These are phyloP conservation scores for Claviceps citrina DNA, from an alignment of 2,329 filamentous ascomycete genomes.

Conservation along the genomic window DNA sequence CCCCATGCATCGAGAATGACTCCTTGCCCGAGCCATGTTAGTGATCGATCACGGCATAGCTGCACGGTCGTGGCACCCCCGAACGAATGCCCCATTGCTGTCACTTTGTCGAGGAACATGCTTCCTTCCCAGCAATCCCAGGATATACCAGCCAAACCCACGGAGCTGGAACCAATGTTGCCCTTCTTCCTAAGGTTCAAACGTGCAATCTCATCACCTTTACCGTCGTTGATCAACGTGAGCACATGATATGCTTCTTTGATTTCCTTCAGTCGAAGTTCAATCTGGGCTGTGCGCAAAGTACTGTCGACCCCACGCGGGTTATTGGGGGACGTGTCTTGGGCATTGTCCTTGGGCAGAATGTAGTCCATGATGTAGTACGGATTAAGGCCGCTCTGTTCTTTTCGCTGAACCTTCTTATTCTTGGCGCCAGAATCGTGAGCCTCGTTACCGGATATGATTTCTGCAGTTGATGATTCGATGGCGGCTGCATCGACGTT, in stretches of 20 bases:
- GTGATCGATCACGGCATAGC: constrained; percentile 36
- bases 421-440: constrained; percentile 16
- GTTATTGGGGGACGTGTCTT: constrained; percentile 38
- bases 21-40: constrained; percentile 44
- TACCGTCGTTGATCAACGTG: constrained; percentile 36
- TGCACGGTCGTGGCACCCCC: constrained; percentile 50
- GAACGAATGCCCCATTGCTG: constrained; percentile 51
- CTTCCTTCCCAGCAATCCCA: constrained; percentile 43
- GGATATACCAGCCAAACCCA: constrained; percentile 37
- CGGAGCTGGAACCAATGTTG: constrained; percentile 42
- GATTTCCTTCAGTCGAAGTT: constrained; percentile 47
- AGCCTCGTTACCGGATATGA: constrained; percentile 10
- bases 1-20: constrained; percentile 55
- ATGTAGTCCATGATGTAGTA: constrained; percentile 45
- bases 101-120: constrained; percentile 41
- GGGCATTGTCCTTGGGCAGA: constrained; percentile 40
- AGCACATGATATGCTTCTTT: constrained; percentile 46
- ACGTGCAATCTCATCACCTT: constrained; percentile 32
- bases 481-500: constrained; percentile 20
- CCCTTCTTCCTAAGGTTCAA: constrained; percentile 41
- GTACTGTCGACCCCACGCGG: constrained; percentile 43
- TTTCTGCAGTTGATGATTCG: constrained; percentile 14
- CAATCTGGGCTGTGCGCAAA: constrained; percentile 44
- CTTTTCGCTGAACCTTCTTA: constrained; percentile 13
- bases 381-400: constrained; percentile 15